Conservation (phyloP, 164 flowering plant species). For the Chimonanthus salicifolius region DNA sequence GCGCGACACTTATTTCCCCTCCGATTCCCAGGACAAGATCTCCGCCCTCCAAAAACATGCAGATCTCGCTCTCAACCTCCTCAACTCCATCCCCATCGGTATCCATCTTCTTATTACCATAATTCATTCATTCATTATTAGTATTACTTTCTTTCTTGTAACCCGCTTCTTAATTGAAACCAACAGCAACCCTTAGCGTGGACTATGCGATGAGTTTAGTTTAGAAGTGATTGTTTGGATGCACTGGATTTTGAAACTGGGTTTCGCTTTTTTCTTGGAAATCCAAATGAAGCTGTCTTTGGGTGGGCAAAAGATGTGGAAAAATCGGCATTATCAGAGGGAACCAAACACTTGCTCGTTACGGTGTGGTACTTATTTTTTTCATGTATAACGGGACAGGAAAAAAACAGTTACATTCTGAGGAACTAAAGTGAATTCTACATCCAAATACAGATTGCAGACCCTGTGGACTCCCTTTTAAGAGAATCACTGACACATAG, state of each 20-base stretch:
- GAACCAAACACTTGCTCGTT: too few relatives aligned
- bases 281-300: not conserved
- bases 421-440: too few relatives aligned
- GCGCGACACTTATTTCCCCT: slow-evolving; percentile 63
- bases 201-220: not conserved
- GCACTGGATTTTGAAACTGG: not conserved
- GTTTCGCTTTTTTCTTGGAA: not conserved
- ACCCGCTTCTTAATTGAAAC: not conserved
- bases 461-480: too few relatives aligned
- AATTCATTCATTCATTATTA: too few relatives aligned
- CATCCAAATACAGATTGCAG: too few relatives aligned
- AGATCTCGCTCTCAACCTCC: slow-evolving; percentile 49
- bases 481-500: too few relatives aligned
- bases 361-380: too few relatives aligned
- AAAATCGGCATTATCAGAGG: too few relatives aligned
- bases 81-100: slow-evolving; percentile 75
- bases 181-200: not conserved
- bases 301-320: too few relatives aligned
- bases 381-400: too few relatives aligned
- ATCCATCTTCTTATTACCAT: not conserved
- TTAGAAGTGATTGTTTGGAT: not conserved
- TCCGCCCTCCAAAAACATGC: slow-evolving; percentile 37
- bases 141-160: not conserved
- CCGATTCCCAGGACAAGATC: slow-evolving; percentile 47
- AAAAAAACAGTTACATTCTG: too few relatives aligned